These are phyloP conservation scores for Epichloe glyceriae DNA, from an alignment of 2,329 filamentous ascomycete species.

Conservation along the genomic window DNA sequence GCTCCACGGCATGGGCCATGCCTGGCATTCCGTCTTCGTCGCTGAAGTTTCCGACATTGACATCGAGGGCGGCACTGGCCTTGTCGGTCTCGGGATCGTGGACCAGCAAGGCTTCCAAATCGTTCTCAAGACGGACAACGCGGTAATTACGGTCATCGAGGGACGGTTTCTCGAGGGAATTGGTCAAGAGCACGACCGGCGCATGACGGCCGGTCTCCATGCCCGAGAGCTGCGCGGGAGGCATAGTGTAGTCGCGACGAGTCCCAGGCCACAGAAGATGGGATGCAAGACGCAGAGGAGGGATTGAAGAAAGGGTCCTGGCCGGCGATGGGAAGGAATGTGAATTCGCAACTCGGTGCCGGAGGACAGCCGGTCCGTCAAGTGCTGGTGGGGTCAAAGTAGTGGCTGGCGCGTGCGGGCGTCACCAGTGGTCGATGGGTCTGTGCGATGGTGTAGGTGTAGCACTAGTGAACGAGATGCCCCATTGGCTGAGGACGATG, in stretches of 20 bases:
- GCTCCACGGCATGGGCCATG: slow-evolving; percentile 92
- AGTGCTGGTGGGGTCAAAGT: neutral
- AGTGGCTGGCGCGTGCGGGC: neutral
- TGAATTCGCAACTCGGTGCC: neutral
- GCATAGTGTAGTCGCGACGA: slow-evolving; percentile 14
- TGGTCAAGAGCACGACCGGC: slow-evolving; percentile 38
- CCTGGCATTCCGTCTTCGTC: slow-evolving; percentile 84
- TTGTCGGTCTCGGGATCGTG: slow-evolving; percentile 95
- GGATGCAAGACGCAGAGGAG: neutral
- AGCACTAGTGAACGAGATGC: neutral
- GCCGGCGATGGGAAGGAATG: neutral
- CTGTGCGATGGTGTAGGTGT: slow-evolving; percentile 1
- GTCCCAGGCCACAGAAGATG: neutral
- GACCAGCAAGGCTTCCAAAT: slow-evolving; percentile 81
- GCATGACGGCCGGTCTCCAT: slow-evolving; percentile 17
- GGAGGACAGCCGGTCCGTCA: slow-evolving; percentile 1
- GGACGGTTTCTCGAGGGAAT: slow-evolving; percentile 67
- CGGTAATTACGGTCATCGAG: slow-evolving; percentile 80
- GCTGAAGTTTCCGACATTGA: slow-evolving; percentile 92
- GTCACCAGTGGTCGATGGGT: neutral
- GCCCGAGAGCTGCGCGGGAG: slow-evolving; percentile 21
- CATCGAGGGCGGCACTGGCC: slow-evolving; percentile 87
- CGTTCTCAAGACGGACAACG: slow-evolving; percentile 72
- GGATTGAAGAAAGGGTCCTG: neutral
- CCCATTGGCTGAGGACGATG: neutral